A percentile compares a stretch with the other conserved stretches of the same genome.
phyloP scores from a whole-genome alignment of 306 rosid genomes.

The Malus sieversii region DNA sequence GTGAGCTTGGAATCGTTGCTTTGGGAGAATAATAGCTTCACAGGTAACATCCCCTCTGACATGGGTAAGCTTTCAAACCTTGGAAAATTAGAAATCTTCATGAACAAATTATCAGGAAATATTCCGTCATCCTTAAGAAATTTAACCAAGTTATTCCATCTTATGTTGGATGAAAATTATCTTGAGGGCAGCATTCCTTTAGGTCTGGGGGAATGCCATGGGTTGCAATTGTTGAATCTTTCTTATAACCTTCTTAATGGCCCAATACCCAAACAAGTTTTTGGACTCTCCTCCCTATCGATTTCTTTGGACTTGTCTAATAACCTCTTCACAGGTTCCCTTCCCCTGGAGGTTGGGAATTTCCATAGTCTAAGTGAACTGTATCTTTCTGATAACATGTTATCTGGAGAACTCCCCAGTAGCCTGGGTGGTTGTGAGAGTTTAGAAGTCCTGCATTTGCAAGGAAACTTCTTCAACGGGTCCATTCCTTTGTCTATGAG shows the following conservation, averaged over 20 bases:
- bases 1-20: not conserved
- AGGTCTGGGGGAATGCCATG: not conserved
- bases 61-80: not conserved
- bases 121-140: not conserved
- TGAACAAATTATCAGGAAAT: not conserved
- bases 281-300: not conserved
- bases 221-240: not conserved
- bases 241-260: not conserved
- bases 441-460: not conserved
- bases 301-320: not conserved
- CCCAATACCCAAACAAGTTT: not conserved
- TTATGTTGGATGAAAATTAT: rapidly evolving
- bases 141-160: not conserved
- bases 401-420: not conserved
- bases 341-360: not conserved
- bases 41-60: not conserved
- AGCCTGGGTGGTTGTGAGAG: not conserved
- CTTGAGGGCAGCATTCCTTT: no score
- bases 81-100: rapidly evolving
- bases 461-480: not conserved
- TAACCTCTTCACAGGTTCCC: not conserved
- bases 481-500: not conserved
- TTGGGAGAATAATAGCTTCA: not conserved
- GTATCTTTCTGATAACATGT: not conserved
- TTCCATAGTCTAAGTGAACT: not conserved